phyloP scores from a whole-genome alignment of 1,284 basidiomycete genomes.

The Uromyces viciae-fabae region DNA sequence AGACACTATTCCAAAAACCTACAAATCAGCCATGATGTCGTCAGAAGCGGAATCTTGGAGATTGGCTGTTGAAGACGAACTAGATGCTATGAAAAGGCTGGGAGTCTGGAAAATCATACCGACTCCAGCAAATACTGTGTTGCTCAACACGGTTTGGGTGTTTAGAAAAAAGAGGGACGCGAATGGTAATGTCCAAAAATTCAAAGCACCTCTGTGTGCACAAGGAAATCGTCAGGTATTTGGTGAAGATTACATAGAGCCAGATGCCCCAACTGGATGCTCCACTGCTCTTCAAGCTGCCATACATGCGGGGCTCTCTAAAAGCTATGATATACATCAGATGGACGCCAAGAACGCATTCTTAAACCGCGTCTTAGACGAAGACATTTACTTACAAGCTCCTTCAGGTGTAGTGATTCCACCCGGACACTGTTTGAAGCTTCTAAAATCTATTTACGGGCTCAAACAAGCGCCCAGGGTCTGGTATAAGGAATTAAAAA shows the following conservation, averaged over 20 bases:
- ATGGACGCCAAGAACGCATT: constrained; percentile 7
- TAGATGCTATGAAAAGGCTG: background rate
- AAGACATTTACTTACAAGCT: background rate
- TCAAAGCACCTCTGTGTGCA: background rate
- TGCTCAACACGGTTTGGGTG: background rate
- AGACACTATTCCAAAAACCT: background rate
- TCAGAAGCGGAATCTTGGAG: background rate
- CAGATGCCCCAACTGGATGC: background rate
- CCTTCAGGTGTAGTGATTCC: background rate
- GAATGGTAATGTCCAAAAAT: background rate
- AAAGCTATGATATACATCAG: background rate
- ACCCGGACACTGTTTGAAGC: background rate
- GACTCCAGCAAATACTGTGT: background rate
- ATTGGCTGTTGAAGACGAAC: background rate
- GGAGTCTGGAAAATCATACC: background rate
- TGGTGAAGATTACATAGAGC: background rate
- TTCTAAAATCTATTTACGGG: constrained; percentile 7
- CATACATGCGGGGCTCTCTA: background rate
- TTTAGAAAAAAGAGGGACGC: background rate
- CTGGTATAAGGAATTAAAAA: constrained; percentile 7
- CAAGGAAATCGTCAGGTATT: background rate
- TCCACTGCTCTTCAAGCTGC: background rate
- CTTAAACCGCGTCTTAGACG: background rate
- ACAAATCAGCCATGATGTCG: background rate
- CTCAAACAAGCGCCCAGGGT: background rate